These are phyloP conservation scores for Elaeis guineensis DNA, from an alignment of 176 grass and related monocot genomes.

Conservation along the genomic window DNA sequence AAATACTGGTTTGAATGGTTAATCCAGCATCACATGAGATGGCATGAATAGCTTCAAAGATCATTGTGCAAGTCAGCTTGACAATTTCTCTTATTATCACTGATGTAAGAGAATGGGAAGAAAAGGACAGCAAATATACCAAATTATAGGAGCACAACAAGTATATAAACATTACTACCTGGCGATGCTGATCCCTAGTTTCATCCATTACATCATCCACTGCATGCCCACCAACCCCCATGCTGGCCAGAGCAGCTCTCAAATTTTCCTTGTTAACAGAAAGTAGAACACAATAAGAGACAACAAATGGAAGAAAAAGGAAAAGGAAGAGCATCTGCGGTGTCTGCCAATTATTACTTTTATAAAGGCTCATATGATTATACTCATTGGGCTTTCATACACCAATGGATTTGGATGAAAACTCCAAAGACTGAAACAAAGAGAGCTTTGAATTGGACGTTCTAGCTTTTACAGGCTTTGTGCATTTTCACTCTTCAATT, in stretches of 20 bases:
- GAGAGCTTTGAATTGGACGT: too few relatives aligned
- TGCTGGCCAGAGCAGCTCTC: conserved; percentile 72
- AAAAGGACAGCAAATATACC: conserved; percentile 6
- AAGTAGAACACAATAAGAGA: conserved; percentile 3
- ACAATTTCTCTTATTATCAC: conserved; percentile 7
- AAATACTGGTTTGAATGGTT: conserved; percentile 99
- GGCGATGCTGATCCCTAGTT: conserved; percentile 79
- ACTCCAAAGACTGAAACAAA: too few relatives aligned
- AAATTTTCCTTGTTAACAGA: conserved; percentile 65
- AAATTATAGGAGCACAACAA: too few relatives aligned
- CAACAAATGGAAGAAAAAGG: not conserved
- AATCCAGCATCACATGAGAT: conserved; percentile 74
- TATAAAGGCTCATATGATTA: too few relatives aligned
- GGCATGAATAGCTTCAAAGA: conserved; percentile 69
- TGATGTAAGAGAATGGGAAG: not conserved
- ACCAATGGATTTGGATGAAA: too few relatives aligned
- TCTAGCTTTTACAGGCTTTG: too few relatives aligned
- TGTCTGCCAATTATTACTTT: not conserved
- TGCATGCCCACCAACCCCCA: conserved; percentile 51
- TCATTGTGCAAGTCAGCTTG: conserved; percentile 88
- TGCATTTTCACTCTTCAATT: too few relatives aligned
- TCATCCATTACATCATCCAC: conserved; percentile 80
- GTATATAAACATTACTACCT: conserved; percentile 24
- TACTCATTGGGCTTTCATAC: too few relatives aligned
- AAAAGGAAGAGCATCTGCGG: not conserved